Base-by-base conservation (phyloP, 371 early-diverging fungal genomes). In the Lichtheimia ramosa region DNA sequence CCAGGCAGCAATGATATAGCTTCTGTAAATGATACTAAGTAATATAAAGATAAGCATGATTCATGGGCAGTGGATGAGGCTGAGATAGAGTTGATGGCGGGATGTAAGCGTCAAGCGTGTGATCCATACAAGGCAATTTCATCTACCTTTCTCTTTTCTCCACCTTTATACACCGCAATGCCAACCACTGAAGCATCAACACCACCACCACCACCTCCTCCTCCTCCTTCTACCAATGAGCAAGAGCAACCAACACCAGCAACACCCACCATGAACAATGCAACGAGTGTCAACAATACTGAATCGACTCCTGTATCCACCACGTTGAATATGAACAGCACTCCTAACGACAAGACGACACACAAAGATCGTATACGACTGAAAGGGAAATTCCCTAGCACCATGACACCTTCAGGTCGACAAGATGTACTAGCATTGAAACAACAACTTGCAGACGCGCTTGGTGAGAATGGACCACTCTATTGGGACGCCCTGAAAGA, bases 401-500 rank as follows among this genome's bases (percentile, higher is more conserved):
- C 51, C 13, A 62, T 62, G 62, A 62, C 62, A 2, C 56, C 62
- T 6, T 48, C 55, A 39, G 23, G 84, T 52, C 77, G 92, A 43
- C 84, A 85, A 62, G 89, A 92, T 66, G 86, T 89, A 2, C 65
- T 89, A 6, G 79, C 84, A 34, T 74, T 92, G 24, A 92, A 91
- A 59, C 90, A 90, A 61, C 86, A 88, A 58, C 74, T 92, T 15
- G 91, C 90, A 13, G 89, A 90, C 56, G 87, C 88, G 1, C 77
- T 92, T 2, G 92, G 92, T 46, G 90, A 89, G 54, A 87, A 89
- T 62, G 92, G 89, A 7, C 87, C 88, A 5, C 69, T 83, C 2
- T 92, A 92, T 62, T 92, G 92, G 92, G 75, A 86, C 54, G 84
- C 89, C 5, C 73, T 92, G 50, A 82, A 85, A 41, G 88, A 89